Evolutionary conservation across 139 green algal genomes (phyloP), one percentile per base, ranked within the genome.

Genomic region (Chlorella sp.): DNA sequence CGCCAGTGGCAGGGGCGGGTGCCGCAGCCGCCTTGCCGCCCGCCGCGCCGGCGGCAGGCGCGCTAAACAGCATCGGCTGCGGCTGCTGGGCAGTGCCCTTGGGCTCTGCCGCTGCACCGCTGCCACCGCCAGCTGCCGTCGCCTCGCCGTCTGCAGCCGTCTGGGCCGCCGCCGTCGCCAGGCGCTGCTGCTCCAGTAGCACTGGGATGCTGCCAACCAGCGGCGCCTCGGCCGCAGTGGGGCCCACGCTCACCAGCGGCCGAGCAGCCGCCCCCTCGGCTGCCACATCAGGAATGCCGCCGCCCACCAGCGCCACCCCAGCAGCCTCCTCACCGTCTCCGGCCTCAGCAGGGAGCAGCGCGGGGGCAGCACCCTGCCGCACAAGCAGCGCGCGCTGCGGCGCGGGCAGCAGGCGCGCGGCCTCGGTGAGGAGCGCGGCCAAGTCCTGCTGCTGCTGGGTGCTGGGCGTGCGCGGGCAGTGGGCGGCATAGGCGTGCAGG

Each of bases 151-250:
- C 48, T 58, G 36, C 48, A 20, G 46, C 58, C 34, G 77, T 14
- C 17, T 38, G 22, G 0, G 32, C 28, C 8, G 73, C 76, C 11
- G 76, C 58, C 38, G 38, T 38, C 5, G 38, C 30, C 38, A 14
- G 14, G 22, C 62, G 60, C 78, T 84, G 76, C 40, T 38, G 43
- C 43, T 76, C 62, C 30, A 84, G 30, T n/a, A 75, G 30, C 20
- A 62, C n/a, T 13, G 78, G 78, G n/a, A 87, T 56, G 46, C 72
- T 70, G 60, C 82, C 82, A 11, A 87, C 82, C 60, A 87, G 82
- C 2, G 82, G 82, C 7, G 82, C 82, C 13, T 82, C 7, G 1
- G 82, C 54, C 0, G 68, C 24, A 6, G 24, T 64, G 13, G 70
- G 70, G 8, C 82, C 82, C 6, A 69, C 40, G 0, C 72, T 41